Percentiles rank a stretch among this genome's conserved stretches.
phyloP scores from a whole-genome alignment of 2,329 filamentous ascomycete species.

The Pestalotiopsis sp. region DNA sequence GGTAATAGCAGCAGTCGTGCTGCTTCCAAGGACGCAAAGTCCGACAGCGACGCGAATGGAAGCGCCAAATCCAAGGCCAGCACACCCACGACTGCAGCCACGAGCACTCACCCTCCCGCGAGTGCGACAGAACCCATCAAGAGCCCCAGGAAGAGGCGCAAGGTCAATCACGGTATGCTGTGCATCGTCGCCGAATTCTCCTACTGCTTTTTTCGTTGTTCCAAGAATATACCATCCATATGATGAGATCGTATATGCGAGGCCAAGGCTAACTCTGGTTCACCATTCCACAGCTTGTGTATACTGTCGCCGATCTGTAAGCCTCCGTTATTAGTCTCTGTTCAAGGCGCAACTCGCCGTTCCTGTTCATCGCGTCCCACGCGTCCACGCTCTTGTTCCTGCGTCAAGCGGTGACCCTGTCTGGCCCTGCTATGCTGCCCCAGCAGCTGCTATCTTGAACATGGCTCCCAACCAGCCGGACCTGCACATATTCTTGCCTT shows the following conservation, averaged over 20 bases:
- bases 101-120: constrained; percentile 1
- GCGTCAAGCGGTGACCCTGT: constrained; percentile 22
- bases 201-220: constrained; percentile 14
- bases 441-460: constrained; percentile 13
- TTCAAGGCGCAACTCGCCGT: constrained; percentile 27
- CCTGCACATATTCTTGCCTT: constrained; percentile 14
- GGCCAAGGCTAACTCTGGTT: constrained; percentile 36
- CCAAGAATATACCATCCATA: constrained; percentile 15
- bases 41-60: constrained; percentile 14
- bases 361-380: constrained; percentile 31
- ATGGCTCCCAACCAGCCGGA: constrained; percentile 7
- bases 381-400: constrained; percentile 29
- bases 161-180: constrained; percentile 83
- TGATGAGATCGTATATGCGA: constrained; percentile 23
- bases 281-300: constrained; percentile 72
- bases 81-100: constrained; percentile 11
- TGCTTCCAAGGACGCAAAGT: constrained; percentile 16
- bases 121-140: constrained; percentile 38
- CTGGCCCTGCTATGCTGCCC: constrained; percentile 16
- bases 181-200: constrained; percentile 25
- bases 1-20: constrained; percentile 13
- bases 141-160: constrained; percentile 82
- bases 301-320: constrained; percentile 89
- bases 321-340: constrained; percentile 41
- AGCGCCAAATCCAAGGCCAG: constrained; percentile 8